Base-by-base conservation (phyloP, 352 stramenopile species). In the Pythium monospermum region DNA sequence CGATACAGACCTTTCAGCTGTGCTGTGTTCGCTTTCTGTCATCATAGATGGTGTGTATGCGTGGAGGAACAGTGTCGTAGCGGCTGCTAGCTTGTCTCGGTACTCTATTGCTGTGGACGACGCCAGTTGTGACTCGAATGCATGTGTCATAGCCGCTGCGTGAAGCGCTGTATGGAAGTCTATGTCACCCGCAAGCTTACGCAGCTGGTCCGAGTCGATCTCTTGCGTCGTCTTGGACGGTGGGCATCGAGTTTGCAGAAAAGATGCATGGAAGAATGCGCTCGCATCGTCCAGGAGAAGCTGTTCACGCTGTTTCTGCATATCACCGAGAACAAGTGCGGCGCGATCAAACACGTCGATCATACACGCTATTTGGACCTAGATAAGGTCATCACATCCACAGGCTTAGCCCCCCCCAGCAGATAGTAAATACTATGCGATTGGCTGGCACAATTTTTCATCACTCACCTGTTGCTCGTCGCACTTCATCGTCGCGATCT, bases 241-340 rank as follows among this genome's bases (percentile, higher is more conserved):
- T 1, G 21, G 11, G 0, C n/a, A 39, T 6, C 18, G n/a, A 23
- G 45, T 43, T 19, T 64, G 33, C 15, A 64, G 30, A 26, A 6
- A 46, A 7, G 56, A 53, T 1, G 49, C 30, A 15, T 30, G n/a
- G 39, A 54, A 54, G 16, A 64, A 64, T 1, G 49, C 48, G 1
- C 13, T 36, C 0, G 48, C 35, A 7, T 64, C 56, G 4, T 64
- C 56, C 11, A 12, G 1, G 1, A 64, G 18, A n/a, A 39, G 42
- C 6, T 10, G n/a, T 21, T 57, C 47, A 18, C 40, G 44, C 16
- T 38, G 8, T 0, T 32, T 15, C 1, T 45, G n/a, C 28, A 71
- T 49, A 5, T 22, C 16, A 4, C 53, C 35, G 1, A 57, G 5
- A 12, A 68, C n/a, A 13, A 15, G 15, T n/a, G 50, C 37, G 10